phyloP scores from a whole-genome alignment of 257 asterid genomes.

The Primulina tabacum region DNA sequence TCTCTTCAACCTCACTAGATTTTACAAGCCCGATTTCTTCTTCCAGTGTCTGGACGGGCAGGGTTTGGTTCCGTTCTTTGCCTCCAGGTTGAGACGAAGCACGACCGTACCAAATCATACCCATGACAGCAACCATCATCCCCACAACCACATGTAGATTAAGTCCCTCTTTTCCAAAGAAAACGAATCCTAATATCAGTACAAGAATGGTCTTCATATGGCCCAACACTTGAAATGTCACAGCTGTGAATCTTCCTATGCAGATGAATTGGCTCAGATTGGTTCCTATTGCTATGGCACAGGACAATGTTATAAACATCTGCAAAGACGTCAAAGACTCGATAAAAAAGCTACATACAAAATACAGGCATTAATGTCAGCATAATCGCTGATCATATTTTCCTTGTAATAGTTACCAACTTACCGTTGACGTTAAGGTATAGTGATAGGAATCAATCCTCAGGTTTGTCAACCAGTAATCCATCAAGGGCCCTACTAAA shows the following conservation, averaged over 20 bases:
- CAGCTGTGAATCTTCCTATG: conserved; percentile 89
- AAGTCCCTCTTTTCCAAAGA: conserved; percentile 72
- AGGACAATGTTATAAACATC: conserved; percentile 54
- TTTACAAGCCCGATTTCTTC: conserved; percentile 40
- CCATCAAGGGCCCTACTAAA: conserved; percentile 58
- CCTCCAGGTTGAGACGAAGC: conserved; percentile 71
- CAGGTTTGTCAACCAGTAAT: conserved; percentile 63
- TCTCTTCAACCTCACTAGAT: conserved; percentile 37
- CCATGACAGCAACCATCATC: conserved; percentile 57
- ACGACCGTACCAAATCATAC: conserved; percentile 76
- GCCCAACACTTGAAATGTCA: conserved; percentile 77
- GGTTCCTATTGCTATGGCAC: conserved; percentile 69
- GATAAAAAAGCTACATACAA: background rate
- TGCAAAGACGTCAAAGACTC: conserved; percentile 22
- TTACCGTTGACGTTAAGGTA: conserved; percentile 47
- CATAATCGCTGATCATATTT: background rate
- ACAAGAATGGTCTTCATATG: conserved; percentile 82
- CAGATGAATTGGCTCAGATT: conserved; percentile 88
- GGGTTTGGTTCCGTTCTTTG: conserved; percentile 41
- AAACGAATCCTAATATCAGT: conserved; percentile 62
- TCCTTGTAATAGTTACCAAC: conserved; percentile 1
- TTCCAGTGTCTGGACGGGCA: conserved; percentile 31
- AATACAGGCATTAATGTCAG: background rate
- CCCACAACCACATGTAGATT: conserved; percentile 64
- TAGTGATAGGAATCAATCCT: conserved; percentile 59